Base-by-base conservation (phyloP, 2,329 filamentous ascomycete genomes). In the Sporothrix mexicana region DNA sequence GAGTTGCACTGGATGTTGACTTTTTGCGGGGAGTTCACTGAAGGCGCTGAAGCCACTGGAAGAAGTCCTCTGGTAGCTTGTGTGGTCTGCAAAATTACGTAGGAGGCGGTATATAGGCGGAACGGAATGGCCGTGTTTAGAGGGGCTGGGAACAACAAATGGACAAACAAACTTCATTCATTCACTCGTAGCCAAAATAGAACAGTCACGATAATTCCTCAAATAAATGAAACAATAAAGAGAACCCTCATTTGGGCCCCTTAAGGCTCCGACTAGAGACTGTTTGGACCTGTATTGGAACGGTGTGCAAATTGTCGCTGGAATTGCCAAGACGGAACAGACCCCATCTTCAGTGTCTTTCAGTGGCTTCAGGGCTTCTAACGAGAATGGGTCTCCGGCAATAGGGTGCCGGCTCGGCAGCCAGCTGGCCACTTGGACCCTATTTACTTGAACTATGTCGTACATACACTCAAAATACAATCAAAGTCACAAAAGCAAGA, bases 11-110 rank as follows among this genome's bases (percentile, higher is more conserved):
- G 36, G 13, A 25, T 36, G 30, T 36, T 7, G 7, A 36, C 30
- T 36, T 36, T 36, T 36, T 36, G 30, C 30, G 23, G 51, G 30
- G 47, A 13, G 20, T 12, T 23, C 41, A 20, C 61, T 17, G n/a
- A 45, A n/a, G 61, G 3, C 61, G 41, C 61, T 62, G 59, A 23
- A 62, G 59, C 36, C 36, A 20, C 12, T 53, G 12, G 51, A 53
- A 20, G 4, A 36, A 23, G 51, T 23, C 20, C 25, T 55, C 6
- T 55, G 51, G 51, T 59, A 13, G 55, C 25, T 12, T 59, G 25
- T 59, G 30, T 25, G 55, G 25, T 59, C 25, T 23, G n/a, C 15
- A 13, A 47, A 45, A 66, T 47, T 41, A 66, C 61, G 61, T 66
- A 66, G n/a, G n/a, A 45, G 12, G 30, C 59, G 36, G 59, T 9